Evolutionary conservation across 1,139 yeast genomes (phyloP).

Genomic region (Arxiozyma slooffiae): DNA sequence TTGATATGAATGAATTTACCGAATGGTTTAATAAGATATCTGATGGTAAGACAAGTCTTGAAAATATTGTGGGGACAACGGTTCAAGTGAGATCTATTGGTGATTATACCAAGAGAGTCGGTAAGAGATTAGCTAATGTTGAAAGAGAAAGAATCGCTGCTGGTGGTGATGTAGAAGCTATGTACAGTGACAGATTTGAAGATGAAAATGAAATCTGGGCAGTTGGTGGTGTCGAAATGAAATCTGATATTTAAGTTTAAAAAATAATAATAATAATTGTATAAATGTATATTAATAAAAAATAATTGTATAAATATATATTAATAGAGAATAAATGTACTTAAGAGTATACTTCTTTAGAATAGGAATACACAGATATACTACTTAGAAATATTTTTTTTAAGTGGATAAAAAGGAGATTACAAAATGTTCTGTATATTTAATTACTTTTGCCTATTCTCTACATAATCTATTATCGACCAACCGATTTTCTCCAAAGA

Average conservation of each 20-base stretch:
- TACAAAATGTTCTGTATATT: neutral
- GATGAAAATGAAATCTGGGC: conserved; percentile 86
- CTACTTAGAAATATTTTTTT: too few relatives aligned
- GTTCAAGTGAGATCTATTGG: conserved; percentile 65
- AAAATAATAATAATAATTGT: neutral
- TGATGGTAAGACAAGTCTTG: conserved; percentile 23
- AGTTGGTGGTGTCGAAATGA: conserved; percentile 56
- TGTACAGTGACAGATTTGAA: conserved; percentile 76
- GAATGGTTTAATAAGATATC: conserved; percentile 43
- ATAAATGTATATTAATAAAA: neutral
- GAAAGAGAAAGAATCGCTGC: conserved; percentile 81
- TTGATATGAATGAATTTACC: conserved; percentile 44
- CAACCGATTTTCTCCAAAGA: conserved; percentile 18
- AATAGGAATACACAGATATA: too few relatives aligned
- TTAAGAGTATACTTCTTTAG: neutral
- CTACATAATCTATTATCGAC: conserved; percentile 19
- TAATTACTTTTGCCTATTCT: conserved; percentile 3
- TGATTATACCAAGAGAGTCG: conserved; percentile 86
- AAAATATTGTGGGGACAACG: conserved; percentile 39
- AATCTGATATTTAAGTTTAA: conserved; percentile 9
- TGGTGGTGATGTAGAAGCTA: conserved; percentile 83
- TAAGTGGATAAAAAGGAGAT: too few relatives aligned
- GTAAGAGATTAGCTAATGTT: conserved; percentile 65
- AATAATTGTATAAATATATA: neutral
- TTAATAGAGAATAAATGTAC: neutral